phyloP scores from a whole-genome alignment of 495 filamentous ascomycete species.

The Hypoxylon trugodes region DNA sequence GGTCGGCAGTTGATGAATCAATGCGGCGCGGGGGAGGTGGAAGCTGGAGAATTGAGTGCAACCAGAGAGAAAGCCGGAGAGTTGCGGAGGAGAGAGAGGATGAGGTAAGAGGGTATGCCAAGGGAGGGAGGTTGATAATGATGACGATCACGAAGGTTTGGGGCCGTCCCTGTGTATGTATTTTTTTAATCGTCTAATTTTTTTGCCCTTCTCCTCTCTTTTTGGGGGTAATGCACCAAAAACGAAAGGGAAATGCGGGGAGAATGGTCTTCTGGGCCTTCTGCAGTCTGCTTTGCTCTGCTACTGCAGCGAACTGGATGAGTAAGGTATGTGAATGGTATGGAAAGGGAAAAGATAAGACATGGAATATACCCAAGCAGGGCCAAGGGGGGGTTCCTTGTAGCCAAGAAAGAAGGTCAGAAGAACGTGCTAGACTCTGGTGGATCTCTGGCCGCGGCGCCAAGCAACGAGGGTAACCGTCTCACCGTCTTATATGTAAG shows the following conservation, averaged over 20 bases:
- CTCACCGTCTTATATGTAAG: slow-evolving; percentile 31
- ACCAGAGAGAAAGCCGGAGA: slow-evolving; percentile 13
- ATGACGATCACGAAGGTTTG: slow-evolving; percentile 38
- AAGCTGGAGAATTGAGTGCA: slow-evolving; percentile 26
- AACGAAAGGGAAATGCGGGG: slow-evolving; percentile 39
- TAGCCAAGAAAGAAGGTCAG: slow-evolving; percentile 31
- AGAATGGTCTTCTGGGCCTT: slow-evolving; percentile 41
- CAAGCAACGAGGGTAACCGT: slow-evolving; percentile 35
- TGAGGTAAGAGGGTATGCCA: slow-evolving; percentile 37
- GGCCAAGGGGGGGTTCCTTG: slow-evolving; percentile 4
- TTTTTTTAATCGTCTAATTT: slow-evolving; percentile 15
- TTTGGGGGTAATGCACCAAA: slow-evolving; percentile 28
- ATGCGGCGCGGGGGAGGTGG: slow-evolving; percentile 10
- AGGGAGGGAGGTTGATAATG: slow-evolving; percentile 30
- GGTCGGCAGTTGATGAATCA: slow-evolving; percentile 36
- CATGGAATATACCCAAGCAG: slow-evolving; percentile 28
- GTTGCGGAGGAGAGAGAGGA: slow-evolving; percentile 28
- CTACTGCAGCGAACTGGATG: slow-evolving; percentile 38
- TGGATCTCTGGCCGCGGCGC: slow-evolving; percentile 26
- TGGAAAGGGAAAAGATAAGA: slow-evolving; percentile 26
- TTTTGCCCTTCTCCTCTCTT: slow-evolving; percentile 31
- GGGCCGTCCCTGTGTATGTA: slow-evolving; percentile 19
- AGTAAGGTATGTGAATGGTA: slow-evolving; percentile 29
- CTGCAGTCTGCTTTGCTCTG: slow-evolving; percentile 26
- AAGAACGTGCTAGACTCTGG: slow-evolving; percentile 42